Base-by-base conservation (phyloP, 192 early-diverging fungal species). In the Coemansia sp. region DNA sequence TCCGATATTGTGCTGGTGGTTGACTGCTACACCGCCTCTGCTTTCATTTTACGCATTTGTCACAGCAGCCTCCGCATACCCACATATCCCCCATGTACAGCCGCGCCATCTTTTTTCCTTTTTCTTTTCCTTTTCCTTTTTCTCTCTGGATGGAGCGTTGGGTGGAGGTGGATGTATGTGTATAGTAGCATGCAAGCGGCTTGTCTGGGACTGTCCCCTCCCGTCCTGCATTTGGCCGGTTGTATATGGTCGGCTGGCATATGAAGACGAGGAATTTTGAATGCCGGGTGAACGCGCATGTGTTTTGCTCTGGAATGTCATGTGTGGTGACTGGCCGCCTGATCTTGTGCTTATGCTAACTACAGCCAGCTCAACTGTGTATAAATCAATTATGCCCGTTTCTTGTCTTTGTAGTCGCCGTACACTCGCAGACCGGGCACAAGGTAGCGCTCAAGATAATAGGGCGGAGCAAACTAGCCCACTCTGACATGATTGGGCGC, bases 401-500 rank as follows among this genome's bases (percentile, higher is more conserved):
- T 42, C 1, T 66, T 22, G 0, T 9, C 32, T 37, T 5, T 76
- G 63, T 84, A 98, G 96, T 97, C 68, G 97, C 95, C 16, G 93
- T 97, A 54, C 97, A 99, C 70, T 87, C 93, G n/a, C 85, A 93
- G 63, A 98, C 97, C 7, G 92, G 93, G 22, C 94, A 95, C 72
- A 96, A 94, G 69, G 97, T 99, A 7, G 97, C 97, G 38, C 84
- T 99, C 40, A 99, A 99, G 76, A 92, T 98, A 67, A 94, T 99
- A 57, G 96, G 96, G 67, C 88, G 94, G 49, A 88, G 90, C 69
- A 92, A 92, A 73, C 93, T 99, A 39, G 90, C 92, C 19, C 95
- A 89, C 74, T 88, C 94, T 85, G 94, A 98, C 75, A 98, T 99
- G 97, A 90, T 93, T 42, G 91, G 91, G 7, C 85, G 97, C 40